A percentile compares a stretch with the other conserved stretches of the same genome.
These are phyloP conservation scores for Carex pumila DNA, from an alignment of 176 grass and related monocot genomes.

Conservation along the genomic window DNA sequence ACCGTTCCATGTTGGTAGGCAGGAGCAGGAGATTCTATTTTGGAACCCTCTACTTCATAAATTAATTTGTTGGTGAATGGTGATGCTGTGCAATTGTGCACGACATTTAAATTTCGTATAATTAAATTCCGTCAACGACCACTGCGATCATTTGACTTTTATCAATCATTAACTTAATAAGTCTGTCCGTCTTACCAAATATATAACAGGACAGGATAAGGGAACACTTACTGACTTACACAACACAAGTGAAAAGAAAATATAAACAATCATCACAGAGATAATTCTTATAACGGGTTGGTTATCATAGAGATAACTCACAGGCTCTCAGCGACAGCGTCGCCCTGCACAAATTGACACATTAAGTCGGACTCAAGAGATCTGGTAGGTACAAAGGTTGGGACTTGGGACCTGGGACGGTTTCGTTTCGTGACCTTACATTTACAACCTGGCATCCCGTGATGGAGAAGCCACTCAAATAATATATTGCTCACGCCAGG, in stretches of 20 bases:
- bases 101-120: neutral
- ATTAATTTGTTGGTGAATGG: neutral
- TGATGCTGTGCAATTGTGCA: neutral
- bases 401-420: neutral
- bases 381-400: neutral
- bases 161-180: neutral
- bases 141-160: neutral
- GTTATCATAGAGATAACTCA: too few species aligned
- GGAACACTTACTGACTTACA: neutral
- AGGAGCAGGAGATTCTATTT: too few species aligned
- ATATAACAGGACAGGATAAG: neutral
- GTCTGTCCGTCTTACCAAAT: neutral
- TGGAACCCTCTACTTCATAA: too few species aligned
- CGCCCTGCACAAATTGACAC: neutral
- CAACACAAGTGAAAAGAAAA: neutral
- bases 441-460: conserved; percentile 24
- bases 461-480: neutral
- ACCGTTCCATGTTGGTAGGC: too few species aligned
- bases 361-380: neutral
- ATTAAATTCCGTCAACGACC: neutral
- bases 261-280: neutral
- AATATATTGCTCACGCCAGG: neutral
- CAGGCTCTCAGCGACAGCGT: too few species aligned
- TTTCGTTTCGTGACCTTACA: conserved; percentile 18
- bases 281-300: too few species aligned